Conservation (phyloP, 495 filamentous ascomycete genomes). For the Rhizodiscina lignyota region DNA sequence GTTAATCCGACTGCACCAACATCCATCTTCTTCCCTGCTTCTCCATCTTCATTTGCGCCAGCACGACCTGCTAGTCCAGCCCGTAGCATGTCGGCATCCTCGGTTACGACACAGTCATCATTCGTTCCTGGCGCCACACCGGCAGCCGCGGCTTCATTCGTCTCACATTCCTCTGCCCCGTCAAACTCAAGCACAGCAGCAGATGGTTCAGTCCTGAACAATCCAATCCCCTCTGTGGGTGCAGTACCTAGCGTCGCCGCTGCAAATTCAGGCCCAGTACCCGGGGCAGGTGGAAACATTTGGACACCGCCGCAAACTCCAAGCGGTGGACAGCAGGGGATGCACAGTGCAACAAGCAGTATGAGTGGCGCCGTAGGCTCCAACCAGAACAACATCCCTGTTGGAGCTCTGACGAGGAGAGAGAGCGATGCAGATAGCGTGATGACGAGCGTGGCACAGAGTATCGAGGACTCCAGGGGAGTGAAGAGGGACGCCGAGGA, state of each 20-base stretch:
- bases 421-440: conserved; percentile 10
- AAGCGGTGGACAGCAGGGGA: conserved; percentile 7
- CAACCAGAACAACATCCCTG: background rate
- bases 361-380: conserved; percentile 9
- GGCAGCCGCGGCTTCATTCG: background rate
- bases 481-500: conserved; percentile 12
- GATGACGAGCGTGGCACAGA: conserved; percentile 3
- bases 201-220: conserved; percentile 10
- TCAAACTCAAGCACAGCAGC: conserved; percentile 8
- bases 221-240: conserved; percentile 19
- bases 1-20: conserved; percentile 7
- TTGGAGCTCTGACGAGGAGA: background rate
- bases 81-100: conserved; percentile 72
- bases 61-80: conserved; percentile 39
- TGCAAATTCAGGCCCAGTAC: conserved; percentile 15
- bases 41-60: conserved; percentile 32
- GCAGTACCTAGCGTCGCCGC: conserved; percentile 20
- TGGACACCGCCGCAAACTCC: conserved; percentile 25
- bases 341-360: conserved; percentile 19
- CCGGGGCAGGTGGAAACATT: conserved; percentile 15
- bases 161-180: background rate
- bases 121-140: conserved; percentile 9
- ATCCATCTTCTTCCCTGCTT: conserved; percentile 29
- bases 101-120: conserved; percentile 47
- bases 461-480: background rate